phyloP scores from a whole-genome alignment of 2,329 filamentous ascomycete genomes.

The Rutstroemia sp. region DNA sequence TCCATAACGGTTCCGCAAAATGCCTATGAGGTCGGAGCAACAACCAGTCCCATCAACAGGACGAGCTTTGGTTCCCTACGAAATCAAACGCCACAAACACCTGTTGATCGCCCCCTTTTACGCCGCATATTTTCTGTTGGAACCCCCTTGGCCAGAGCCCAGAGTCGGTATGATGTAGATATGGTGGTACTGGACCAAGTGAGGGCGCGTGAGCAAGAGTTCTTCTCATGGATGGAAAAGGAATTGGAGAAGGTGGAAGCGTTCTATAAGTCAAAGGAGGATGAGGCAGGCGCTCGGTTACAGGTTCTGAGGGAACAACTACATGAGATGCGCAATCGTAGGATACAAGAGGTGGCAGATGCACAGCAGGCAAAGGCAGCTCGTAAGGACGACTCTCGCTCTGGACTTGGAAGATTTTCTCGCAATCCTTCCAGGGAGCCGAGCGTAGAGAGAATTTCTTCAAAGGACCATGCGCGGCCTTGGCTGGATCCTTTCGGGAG shows the following conservation, averaged over 20 bases:
- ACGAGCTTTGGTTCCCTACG: conserved; percentile 22
- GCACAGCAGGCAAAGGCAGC: conserved; percentile 19
- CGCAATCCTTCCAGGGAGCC: conserved; percentile 17
- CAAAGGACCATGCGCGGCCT: conserved; percentile 23
- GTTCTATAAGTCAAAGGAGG: conserved; percentile 85
- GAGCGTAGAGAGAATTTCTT: conserved; percentile 12
- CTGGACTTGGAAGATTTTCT: conserved; percentile 11
- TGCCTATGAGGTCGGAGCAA: conserved; percentile 39
- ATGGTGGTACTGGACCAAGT: conserved; percentile 55
- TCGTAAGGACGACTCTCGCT: conserved; percentile 18
- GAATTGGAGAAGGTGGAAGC: conserved; percentile 87
- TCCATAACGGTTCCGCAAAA: conserved; percentile 18
- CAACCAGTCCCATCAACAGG: conserved; percentile 21
- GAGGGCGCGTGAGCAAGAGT: conserved; percentile 70
- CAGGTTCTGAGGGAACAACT: conserved; percentile 71
- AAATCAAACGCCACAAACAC: conserved; percentile 12
- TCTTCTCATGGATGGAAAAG: conserved; percentile 74
- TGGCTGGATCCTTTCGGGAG: conserved; percentile 45
- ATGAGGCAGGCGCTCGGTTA: conserved; percentile 70
- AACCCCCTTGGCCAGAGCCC: conserved; percentile 32
- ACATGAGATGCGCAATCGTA: conserved; percentile 84
- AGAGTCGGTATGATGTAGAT: conserved; percentile 38
- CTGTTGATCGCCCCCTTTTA: conserved; percentile 19
- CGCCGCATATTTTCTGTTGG: conserved; percentile 24
- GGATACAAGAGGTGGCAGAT: conserved; percentile 58